Percentiles rank a stretch among this genome's conserved stretches.
Conservation (phyloP, 2,329 filamentous ascomycete genomes). For the Pseudogymnoascus sp. region DNA sequence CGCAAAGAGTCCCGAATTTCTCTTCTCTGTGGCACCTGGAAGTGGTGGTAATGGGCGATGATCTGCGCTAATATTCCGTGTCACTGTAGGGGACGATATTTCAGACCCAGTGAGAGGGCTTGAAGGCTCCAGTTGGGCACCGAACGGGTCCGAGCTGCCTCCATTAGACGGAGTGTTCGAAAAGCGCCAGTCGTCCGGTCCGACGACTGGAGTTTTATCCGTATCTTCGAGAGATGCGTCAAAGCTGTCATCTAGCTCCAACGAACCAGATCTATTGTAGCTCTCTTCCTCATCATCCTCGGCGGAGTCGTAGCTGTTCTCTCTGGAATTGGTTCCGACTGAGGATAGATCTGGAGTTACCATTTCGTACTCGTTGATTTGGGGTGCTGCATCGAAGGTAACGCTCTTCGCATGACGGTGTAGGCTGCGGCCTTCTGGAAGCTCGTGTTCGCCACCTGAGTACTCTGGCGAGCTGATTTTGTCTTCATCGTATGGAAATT, state of each 20-base stretch:
- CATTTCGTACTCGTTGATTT: conserved; percentile 98
- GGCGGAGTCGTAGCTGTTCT: conserved; percentile 85
- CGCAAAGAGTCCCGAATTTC: conserved; percentile 49
- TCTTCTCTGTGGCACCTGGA: conserved; percentile 48
- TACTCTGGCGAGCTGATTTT: conserved; percentile 62
- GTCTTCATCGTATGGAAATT: conserved; percentile 57
- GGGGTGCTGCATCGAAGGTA: conserved; percentile 88
- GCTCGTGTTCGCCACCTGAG: conserved; percentile 48
- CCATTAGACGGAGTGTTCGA: conserved; percentile 41
- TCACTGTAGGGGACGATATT: conserved; percentile 20
- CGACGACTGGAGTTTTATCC: conserved; percentile 95
- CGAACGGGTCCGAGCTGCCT: conserved; percentile 15
- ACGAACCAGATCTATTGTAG: conserved; percentile 43
- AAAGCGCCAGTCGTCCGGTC: conserved; percentile 92
- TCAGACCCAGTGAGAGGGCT: conserved; percentile 47
- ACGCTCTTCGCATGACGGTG: conserved; percentile 92
- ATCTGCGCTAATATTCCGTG: conserved; percentile 66
- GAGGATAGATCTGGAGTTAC: conserved; percentile 94
- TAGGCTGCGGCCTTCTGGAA: conserved; percentile 58
- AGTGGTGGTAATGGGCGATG: conserved; percentile 81
- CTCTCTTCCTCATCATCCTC: conserved; percentile 63
- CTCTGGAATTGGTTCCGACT: conserved; percentile 77
- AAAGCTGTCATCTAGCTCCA: conserved; percentile 71
- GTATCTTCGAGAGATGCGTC: conserved; percentile 92
- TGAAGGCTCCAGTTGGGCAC: conserved; percentile 29